phyloP scores from a whole-genome alignment of 2,329 filamentous ascomycete species.

The Xylariaceae sp. region DNA sequence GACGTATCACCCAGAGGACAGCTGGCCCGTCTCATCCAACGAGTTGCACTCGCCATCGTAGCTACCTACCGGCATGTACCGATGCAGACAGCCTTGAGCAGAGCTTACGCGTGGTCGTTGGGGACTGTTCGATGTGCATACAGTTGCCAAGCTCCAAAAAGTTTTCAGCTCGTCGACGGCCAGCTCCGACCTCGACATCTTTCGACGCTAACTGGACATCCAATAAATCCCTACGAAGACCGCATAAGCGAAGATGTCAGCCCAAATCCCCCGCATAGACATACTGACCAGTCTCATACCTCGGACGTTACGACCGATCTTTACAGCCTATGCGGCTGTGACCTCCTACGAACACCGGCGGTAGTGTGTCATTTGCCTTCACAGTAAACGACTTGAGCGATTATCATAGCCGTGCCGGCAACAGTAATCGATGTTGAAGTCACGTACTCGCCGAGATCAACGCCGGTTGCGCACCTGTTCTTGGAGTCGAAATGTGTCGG shows the following conservation, averaged over 20 bases:
- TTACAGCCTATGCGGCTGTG: constrained; percentile 34
- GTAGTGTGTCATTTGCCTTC: constrained; percentile 39
- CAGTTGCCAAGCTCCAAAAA: constrained; percentile 36
- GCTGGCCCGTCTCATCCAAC: constrained; percentile 17
- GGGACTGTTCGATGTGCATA: constrained; percentile 30
- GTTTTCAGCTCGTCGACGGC: constrained; percentile 28
- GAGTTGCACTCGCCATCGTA: constrained; percentile 32
- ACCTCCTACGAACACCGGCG: constrained; percentile 40
- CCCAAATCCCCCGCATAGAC: background rate
- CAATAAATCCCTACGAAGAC: constrained; percentile 29
- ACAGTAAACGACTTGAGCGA: constrained; percentile 40
- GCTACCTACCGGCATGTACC: constrained; percentile 33
- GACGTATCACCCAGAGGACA: constrained; percentile 9
- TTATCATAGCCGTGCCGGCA: constrained; percentile 37
- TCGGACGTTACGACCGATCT: constrained; percentile 38
- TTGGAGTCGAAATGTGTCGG: constrained; percentile 38
- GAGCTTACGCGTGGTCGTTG: constrained; percentile 31
- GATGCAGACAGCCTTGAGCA: constrained; percentile 36
- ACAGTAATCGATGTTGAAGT: constrained; percentile 41
- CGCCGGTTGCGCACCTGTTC: constrained; percentile 37
- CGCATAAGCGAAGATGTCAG: background rate
- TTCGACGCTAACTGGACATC: constrained; percentile 38
- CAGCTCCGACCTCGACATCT: constrained; percentile 42
- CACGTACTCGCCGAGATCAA: constrained; percentile 40
- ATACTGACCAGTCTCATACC: constrained; percentile 28